Evolutionary conservation across 192 early-diverging fungal genomes (phyloP).

Genomic region (Funneliformis geosporum): DNA sequence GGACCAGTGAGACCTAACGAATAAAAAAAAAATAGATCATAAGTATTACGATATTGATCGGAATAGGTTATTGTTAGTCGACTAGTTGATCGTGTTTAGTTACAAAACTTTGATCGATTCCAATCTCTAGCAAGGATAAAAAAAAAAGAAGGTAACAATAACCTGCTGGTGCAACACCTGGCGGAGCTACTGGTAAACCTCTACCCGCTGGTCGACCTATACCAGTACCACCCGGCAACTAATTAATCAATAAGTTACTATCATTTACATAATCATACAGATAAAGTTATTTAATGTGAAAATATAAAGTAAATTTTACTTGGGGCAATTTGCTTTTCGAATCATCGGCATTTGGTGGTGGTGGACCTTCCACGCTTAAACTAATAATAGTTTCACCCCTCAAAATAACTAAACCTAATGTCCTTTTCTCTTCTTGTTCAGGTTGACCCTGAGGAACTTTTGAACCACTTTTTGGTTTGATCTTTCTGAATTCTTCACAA

Average conservation of each 20-base stretch:
- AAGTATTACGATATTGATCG: too few species aligned
- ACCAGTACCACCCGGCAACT: constrained; percentile 66
- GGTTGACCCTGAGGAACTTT: constrained; percentile 48
- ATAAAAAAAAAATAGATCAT: neutral
- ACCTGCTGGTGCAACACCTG: constrained; percentile 40
- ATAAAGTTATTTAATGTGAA: neutral
- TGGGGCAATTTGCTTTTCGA: constrained; percentile 48
- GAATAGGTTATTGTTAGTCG: too few species aligned
- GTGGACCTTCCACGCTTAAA: constrained; percentile 88
- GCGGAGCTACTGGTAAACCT: constrained; percentile 51
- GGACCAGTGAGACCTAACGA: constrained; percentile 77
- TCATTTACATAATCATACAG: neutral
- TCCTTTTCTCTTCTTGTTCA: constrained; percentile 85
- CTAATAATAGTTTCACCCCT: constrained; percentile 91
- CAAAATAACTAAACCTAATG: constrained; percentile 90
- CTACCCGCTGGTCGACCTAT: constrained; percentile 81
- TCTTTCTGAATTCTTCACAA: constrained; percentile 93
- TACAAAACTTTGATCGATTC: too few species aligned
- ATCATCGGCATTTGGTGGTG: constrained; percentile 66
- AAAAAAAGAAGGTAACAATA: too few species aligned
- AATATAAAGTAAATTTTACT: too few species aligned
- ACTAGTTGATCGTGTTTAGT: too few species aligned
- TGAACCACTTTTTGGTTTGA: constrained; percentile 73
- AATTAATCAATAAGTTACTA: neutral
- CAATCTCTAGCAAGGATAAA: too few species aligned